Base-by-base conservation (phyloP, 345 rosid genomes). In the Melaleuca alternifolia region DNA sequence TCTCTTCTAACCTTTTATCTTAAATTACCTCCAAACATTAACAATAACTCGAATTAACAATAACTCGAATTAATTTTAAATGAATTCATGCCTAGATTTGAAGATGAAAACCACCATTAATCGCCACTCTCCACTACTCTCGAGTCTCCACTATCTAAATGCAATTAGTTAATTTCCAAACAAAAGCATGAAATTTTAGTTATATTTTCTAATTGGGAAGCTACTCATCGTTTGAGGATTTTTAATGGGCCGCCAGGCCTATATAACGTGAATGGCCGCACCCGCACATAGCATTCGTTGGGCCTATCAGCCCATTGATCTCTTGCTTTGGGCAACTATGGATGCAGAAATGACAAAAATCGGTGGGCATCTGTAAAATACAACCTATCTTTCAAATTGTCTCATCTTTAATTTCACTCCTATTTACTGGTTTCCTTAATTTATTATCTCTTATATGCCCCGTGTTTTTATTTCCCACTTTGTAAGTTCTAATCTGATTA, bases 1-100 rank as follows among this genome's bases (percentile, higher is more conserved):
- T 1, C 8, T n/a, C 33, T n/a, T 59, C 12, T 0, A 0, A 59
- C 28, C 33, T 12, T 16, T 0, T 0, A 0, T 26, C 8, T 59
- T 59, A n/a, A n/a, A 11, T 6, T 59, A n/a, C 0, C 71, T 59
- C 33, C 7, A 6, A n/a, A 59, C 18, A 59, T 59, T 59, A n/a
- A n/a, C n/a, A 12, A 59, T n/a, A 0, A 59, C 71, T 59, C 4
- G 0, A 26, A 59, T 59, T 59, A 59, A n/a, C n/a, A 12, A 59
- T n/a, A 0, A 59, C 71, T 59, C 4, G 0, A 26, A 59, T 59
- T 59, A 59, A n/a, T 12, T 59, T 59, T 12, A 0, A 59, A 59
- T 59, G 8, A 59, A 59, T 59, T 7, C 33, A 59, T 5, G 41
- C 41, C 41, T 41, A 41, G 41, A 41, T 41, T 41, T 41, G 41